phyloP scores from a whole-genome alignment of 2,329 filamentous ascomycete species.

The Cordyceps javanica region DNA sequence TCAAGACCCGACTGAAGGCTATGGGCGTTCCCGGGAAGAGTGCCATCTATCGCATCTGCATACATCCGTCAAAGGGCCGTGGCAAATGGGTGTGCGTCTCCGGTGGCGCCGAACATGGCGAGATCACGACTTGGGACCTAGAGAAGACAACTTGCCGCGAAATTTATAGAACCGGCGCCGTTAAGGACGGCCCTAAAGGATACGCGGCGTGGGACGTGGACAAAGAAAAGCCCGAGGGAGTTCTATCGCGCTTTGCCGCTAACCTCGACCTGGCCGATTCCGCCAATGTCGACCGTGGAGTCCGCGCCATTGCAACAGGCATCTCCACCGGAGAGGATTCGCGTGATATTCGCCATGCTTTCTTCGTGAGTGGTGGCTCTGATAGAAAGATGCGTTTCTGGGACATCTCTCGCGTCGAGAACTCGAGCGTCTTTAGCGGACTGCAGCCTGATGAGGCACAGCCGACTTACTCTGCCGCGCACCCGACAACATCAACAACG shows the following conservation, averaged over 20 bases:
- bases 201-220: slow-evolving; percentile 88
- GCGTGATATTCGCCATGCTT: slow-evolving; percentile 69
- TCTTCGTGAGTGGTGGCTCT: slow-evolving; percentile 79
- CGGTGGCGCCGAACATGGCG: slow-evolving; percentile 78
- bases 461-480: slow-evolving; percentile 63
- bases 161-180: slow-evolving; percentile 68
- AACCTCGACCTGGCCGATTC: slow-evolving; percentile 57
- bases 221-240: slow-evolving; percentile 78
- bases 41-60: slow-evolving; percentile 69
- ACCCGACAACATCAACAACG: slow-evolving; percentile 56
- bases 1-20: slow-evolving; percentile 76
- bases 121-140: slow-evolving; percentile 92
- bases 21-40: slow-evolving; percentile 82
- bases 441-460: slow-evolving; percentile 62
- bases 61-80: slow-evolving; percentile 73
- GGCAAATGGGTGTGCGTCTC: slow-evolving; percentile 84
- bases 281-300: slow-evolving; percentile 56
- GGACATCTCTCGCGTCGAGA: slow-evolving; percentile 75
- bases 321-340: slow-evolving; percentile 65
- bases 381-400: slow-evolving; percentile 92
- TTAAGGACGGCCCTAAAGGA: slow-evolving; percentile 53
- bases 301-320: slow-evolving; percentile 68
- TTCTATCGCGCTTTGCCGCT: slow-evolving; percentile 79
- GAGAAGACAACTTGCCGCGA: slow-evolving; percentile 86
- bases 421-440: slow-evolving; percentile 75